Conservation (phyloP, 2,329 filamentous ascomycete genomes). For the Penicillium capsulatum region DNA sequence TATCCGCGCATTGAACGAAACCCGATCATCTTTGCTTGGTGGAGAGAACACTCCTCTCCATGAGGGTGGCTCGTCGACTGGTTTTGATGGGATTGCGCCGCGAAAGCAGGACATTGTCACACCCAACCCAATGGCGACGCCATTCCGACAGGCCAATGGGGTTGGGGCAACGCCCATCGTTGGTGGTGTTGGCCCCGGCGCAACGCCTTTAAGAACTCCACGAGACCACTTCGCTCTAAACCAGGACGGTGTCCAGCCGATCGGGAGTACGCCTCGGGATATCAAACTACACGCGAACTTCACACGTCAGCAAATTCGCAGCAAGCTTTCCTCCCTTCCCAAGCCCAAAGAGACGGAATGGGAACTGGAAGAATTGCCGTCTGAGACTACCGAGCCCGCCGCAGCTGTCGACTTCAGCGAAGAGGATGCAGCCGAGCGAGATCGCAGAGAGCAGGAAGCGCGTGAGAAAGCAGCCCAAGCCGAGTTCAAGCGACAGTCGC, state of each 20-base stretch:
- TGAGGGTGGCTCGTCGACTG: slow-evolving; percentile 76
- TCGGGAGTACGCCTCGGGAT: slow-evolving; percentile 73
- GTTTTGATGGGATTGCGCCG: slow-evolving; percentile 80
- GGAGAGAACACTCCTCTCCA: slow-evolving; percentile 89
- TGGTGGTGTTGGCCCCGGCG: slow-evolving; percentile 60
- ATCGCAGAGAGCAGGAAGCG: slow-evolving; percentile 61
- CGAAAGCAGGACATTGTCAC: slow-evolving; percentile 79
- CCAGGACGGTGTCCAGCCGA: slow-evolving; percentile 61
- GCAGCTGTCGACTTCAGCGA: slow-evolving; percentile 52
- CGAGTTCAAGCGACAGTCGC: slow-evolving; percentile 78
- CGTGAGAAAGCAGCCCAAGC: slow-evolving; percentile 61
- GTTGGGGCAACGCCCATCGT: slow-evolving; percentile 62
- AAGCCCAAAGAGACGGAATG: slow-evolving; percentile 91
- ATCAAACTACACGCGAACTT: slow-evolving; percentile 66
- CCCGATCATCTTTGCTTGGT: slow-evolving; percentile 85
- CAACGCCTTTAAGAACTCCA: slow-evolving; percentile 82
- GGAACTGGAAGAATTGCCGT: slow-evolving; percentile 81
- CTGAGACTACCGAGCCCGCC: slow-evolving; percentile 65
- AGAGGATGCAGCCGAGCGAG: slow-evolving; percentile 69
- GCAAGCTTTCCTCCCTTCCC: slow-evolving; percentile 69
- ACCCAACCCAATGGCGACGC: slow-evolving; percentile 92
- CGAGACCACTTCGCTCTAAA: slow-evolving; percentile 86
- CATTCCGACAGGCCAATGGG: slow-evolving; percentile 64
- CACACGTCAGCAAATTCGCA: slow-evolving; percentile 61
- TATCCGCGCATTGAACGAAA: slow-evolving; percentile 85